Conservation (phyloP, 139 green algal genomes). For the Coccomyxa sp. region DNA sequence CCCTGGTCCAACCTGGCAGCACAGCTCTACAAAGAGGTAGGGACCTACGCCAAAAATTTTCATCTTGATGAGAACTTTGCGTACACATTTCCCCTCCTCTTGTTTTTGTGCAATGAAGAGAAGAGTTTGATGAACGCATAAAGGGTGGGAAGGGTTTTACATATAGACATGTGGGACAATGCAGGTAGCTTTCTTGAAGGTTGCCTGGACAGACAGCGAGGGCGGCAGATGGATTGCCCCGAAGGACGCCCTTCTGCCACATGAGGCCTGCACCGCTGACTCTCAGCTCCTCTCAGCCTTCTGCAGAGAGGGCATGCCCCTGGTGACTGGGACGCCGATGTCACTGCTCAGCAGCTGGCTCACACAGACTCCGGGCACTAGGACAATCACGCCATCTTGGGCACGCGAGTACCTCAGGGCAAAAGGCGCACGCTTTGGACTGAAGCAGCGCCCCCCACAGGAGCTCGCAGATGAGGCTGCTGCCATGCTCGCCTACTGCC, state of each 20-base stretch:
- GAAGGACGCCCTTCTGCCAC: not conserved
- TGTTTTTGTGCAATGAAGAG: too few species aligned
- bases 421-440: too few species aligned
- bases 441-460: too few species aligned
- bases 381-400: too few species aligned
- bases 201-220: not conserved
- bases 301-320: not conserved
- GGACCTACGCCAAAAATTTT: not conserved
- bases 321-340: not conserved
- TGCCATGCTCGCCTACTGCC: conserved; percentile 43
- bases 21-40: conserved; percentile 15
- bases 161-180: not conserved
- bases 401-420: too few species aligned
- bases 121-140: too few species aligned
- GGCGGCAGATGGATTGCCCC: not conserved
- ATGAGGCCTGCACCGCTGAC: not conserved
- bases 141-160: too few species aligned
- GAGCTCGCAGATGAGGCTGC: too few species aligned
- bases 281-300: not conserved
- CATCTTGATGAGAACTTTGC: too few species aligned
- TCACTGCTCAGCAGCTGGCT: too few species aligned
- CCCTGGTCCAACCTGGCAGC: conserved; percentile 28
- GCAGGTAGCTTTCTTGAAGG: not conserved
- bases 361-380: too few species aligned
- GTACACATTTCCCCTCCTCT: too few species aligned